Conservation (phyloP, 2,329 filamentous ascomycete species). For the Penicillium sp. region DNA sequence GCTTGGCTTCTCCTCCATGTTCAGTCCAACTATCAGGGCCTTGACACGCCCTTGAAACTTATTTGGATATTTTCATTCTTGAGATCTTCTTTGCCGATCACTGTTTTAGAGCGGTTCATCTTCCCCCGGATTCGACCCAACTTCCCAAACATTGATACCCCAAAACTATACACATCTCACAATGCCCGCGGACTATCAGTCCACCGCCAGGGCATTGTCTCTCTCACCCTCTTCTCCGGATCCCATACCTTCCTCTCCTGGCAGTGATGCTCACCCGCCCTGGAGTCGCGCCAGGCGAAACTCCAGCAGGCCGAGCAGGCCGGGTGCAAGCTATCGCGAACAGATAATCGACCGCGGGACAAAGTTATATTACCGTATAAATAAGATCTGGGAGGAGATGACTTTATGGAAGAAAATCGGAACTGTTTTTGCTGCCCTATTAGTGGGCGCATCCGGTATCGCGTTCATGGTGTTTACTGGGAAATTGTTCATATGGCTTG, state of each 20-base stretch:
- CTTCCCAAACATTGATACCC: conserved; percentile 2
- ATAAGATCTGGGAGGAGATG: conserved; percentile 40
- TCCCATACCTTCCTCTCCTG: conserved; percentile 46
- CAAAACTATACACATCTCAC: conserved; percentile 10
- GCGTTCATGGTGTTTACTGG: conserved; percentile 76
- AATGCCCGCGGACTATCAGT: conserved; percentile 52
- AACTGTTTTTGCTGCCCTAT: conserved; percentile 52
- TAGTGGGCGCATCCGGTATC: conserved; percentile 57
- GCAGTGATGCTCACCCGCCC: conserved; percentile 45
- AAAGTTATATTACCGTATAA: conserved; percentile 32
- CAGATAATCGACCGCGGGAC: conserved; percentile 39
- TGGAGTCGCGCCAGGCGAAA: conserved; percentile 51
- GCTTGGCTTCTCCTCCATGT: conserved; percentile 7
- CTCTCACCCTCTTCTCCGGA: conserved; percentile 48
- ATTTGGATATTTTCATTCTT: not conserved
- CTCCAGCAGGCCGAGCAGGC: conserved; percentile 36
- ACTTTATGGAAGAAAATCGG: conserved; percentile 60
- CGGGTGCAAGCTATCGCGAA: conserved; percentile 36
- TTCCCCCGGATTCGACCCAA: conserved; percentile 14
- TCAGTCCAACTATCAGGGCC: conserved; percentile 23
- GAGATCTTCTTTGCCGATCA: conserved; percentile 9
- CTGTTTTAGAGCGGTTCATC: not conserved
- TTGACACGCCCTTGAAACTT: conserved; percentile 14
- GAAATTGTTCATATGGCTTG: conserved; percentile 71
- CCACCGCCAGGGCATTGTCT: conserved; percentile 53